Evolutionary conservation across 495 filamentous ascomycete genomes (phyloP).

Genomic region (Penicillium crystallinum): DNA sequence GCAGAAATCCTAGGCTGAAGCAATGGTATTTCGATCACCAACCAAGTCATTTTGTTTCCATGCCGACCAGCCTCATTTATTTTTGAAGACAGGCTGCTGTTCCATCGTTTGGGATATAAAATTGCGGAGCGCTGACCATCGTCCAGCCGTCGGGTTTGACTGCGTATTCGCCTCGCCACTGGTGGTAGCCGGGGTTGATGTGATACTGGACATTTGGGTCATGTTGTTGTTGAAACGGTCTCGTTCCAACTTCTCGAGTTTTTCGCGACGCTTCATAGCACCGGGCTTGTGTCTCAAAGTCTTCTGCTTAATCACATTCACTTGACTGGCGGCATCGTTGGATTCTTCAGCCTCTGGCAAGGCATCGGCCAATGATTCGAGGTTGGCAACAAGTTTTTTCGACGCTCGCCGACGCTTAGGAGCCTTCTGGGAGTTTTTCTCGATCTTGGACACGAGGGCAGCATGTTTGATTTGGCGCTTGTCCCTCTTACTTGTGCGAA

Average conservation of each 20-base stretch:
- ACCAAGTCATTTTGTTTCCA: neutral
- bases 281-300: slow-evolving; percentile 69
- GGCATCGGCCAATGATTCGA: slow-evolving; percentile 73
- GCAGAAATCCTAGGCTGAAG: neutral
- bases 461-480: slow-evolving; percentile 74
- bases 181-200: slow-evolving; percentile 12
- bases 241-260: slow-evolving; percentile 69
- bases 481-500: slow-evolving; percentile 66
- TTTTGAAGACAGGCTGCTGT: slow-evolving; percentile 60
- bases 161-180: slow-evolving; percentile 11
- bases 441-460: slow-evolving; percentile 66
- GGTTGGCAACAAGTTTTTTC: slow-evolving; percentile 72
- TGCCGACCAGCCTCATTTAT: slow-evolving; percentile 19
- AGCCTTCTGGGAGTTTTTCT: slow-evolving; percentile 50
- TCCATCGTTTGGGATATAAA: slow-evolving; percentile 73
- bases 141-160: slow-evolving; percentile 44
- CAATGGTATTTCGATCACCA: neutral
- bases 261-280: slow-evolving; percentile 76
- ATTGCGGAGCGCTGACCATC: slow-evolving; percentile 63
- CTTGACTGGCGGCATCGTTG: slow-evolving; percentile 31
- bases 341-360: slow-evolving; percentile 52
- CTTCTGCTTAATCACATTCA: slow-evolving; percentile 57
- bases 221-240: slow-evolving; percentile 78
- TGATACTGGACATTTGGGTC: slow-evolving; percentile 50
- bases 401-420: slow-evolving; percentile 60